Evolutionary conservation across 768 basidiomycete genomes (phyloP).

Genomic region (Xerocomellus amylosporus): DNA sequence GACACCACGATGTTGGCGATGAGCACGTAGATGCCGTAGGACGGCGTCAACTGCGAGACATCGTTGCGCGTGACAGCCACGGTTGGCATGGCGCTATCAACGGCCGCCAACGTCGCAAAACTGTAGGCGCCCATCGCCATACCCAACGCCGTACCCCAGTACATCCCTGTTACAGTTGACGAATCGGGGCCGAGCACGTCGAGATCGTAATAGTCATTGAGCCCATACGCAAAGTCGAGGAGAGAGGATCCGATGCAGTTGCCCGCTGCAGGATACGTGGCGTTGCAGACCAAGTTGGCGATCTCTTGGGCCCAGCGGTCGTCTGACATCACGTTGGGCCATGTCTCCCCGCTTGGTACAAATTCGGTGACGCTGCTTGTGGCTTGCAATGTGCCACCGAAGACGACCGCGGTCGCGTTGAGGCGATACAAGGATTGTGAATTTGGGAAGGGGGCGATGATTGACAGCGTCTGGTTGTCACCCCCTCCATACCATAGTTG

Average conservation of each 20-base stretch:
- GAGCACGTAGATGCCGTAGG: constrained; percentile 1
- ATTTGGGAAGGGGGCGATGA: neutral
- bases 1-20: neutral
- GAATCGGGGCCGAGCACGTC: neutral
- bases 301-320: constrained; percentile 1
- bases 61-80: neutral
- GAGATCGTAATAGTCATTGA: neutral
- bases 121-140: no score
- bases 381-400: neutral
- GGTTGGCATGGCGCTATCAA: no score
- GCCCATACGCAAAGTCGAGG: neutral
- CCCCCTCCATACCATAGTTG: constrained; percentile 4
- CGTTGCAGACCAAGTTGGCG: neutral
- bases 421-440: neutral
- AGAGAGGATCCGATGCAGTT: neutral
- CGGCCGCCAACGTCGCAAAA: no score
- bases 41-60: neutral
- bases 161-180: neutral
- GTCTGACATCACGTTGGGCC: neutral
- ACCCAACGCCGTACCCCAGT: neutral
- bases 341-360: neutral
- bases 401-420: neutral
- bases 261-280: neutral
- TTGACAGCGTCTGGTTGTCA: neutral
- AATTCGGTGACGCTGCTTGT: neutral